phyloP scores from a whole-genome alignment of 1,284 basidiomycete genomes.

The Chondrostereum purpureum region DNA sequence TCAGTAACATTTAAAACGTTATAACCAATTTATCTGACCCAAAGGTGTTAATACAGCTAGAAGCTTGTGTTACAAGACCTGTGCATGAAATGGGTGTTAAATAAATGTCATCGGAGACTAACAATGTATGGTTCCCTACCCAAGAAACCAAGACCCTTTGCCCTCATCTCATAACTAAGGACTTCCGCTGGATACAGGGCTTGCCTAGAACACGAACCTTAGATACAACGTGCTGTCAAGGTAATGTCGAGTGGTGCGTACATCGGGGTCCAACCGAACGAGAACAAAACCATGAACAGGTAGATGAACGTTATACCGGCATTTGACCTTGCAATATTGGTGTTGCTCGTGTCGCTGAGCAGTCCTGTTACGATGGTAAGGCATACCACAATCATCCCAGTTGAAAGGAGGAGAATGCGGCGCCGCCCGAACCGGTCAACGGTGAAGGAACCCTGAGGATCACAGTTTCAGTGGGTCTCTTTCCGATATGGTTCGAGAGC shows the following conservation, averaged over 20 bases:
- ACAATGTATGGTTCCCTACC: conserved; percentile 17
- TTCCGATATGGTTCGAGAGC: no score
- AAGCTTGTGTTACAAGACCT: conserved; percentile 28
- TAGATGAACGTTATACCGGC: conserved; percentile 42
- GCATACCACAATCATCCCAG: conserved; percentile 28
- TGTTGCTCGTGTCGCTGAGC: conserved; percentile 26
- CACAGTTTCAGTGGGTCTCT: no score
- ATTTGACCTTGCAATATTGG: conserved; percentile 25
- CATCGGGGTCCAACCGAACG: conserved; percentile 51
- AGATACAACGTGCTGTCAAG: background rate
- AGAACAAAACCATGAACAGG: conserved; percentile 44
- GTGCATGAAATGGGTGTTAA: background rate
- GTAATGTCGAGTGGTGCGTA: conserved; percentile 15
- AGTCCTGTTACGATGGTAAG: conserved; percentile 38
- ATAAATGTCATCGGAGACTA: background rate
- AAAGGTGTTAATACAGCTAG: conserved; percentile 41
- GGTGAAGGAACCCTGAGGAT: conserved; percentile 36
- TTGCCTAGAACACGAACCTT: conserved; percentile 32
- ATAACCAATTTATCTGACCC: no score
- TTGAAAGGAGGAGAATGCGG: conserved; percentile 30
- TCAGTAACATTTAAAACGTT: no score
- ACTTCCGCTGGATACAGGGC: conserved; percentile 50
- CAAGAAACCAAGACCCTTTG: conserved; percentile 44
- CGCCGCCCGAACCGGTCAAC: conserved; percentile 39
- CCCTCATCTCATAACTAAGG: conserved; percentile 42